Percentiles rank a stretch among this genome's conserved stretches.
These are phyloP conservation scores for Dothideomycetes sp. DNA, from an alignment of 2,329 filamentous ascomycete genomes.

Conservation along the genomic window DNA sequence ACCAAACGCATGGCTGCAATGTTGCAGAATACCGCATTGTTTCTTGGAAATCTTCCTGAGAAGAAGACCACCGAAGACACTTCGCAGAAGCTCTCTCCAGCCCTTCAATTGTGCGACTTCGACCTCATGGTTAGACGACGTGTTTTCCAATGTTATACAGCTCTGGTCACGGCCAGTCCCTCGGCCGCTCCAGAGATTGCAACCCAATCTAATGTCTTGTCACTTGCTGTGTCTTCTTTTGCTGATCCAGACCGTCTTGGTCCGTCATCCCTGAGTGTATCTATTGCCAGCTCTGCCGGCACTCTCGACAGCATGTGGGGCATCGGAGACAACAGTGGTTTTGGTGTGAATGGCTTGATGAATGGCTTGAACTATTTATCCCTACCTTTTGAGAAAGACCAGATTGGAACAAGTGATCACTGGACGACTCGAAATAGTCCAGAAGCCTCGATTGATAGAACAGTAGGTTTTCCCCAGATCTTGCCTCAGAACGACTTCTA, in stretches of 20 bases:
- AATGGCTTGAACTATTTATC: conserved; percentile 64
- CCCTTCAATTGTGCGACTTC: conserved; percentile 79
- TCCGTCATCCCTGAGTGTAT: conserved; percentile 74
- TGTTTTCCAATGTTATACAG: conserved; percentile 90
- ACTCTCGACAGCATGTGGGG: conserved; percentile 95
- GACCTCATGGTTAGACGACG: conserved; percentile 88
- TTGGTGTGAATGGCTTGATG: conserved; percentile 81
- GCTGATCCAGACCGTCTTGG: conserved; percentile 86
- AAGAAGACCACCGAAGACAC: conserved; percentile 85
- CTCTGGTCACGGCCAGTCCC: conserved; percentile 80
- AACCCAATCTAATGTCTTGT: conserved; percentile 82
- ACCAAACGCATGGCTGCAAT: conserved; percentile 86
- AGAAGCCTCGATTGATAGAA: conserved; percentile 56
- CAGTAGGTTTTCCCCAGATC: conserved; percentile 22
- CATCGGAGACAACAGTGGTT: conserved; percentile 85
- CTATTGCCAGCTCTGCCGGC: conserved; percentile 82
- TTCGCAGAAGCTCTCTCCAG: conserved; percentile 70
- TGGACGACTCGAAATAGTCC: conserved; percentile 42
- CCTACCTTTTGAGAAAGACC: conserved; percentile 51
- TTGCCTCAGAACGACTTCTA: conserved; percentile 1
- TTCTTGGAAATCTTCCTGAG: conserved; percentile 71
- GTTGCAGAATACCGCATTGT: conserved; percentile 88
- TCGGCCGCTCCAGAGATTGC: conserved; percentile 76
- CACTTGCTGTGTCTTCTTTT: conserved; percentile 81
- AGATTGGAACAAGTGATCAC: conserved; percentile 20